These are phyloP conservation scores for Pouteria campechiana DNA, from an alignment of 179 eudicot species.

Conservation along the genomic window DNA sequence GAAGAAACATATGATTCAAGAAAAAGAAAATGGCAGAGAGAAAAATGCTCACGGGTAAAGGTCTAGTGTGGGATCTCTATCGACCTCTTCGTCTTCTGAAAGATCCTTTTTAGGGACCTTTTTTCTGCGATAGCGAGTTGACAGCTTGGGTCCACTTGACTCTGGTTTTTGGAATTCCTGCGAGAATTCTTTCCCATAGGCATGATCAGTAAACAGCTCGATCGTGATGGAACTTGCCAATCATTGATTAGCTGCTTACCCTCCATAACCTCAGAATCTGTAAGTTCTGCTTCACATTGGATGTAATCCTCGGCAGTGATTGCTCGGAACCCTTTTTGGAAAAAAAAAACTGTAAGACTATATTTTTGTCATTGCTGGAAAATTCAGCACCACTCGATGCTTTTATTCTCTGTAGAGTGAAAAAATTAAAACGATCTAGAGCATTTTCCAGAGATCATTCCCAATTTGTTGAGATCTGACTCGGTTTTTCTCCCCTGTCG, in stretches of 20 bases:
- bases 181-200: conserved; percentile 1
- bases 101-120: conserved; percentile 77
- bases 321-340: conserved; percentile 50
- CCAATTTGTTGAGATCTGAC: too few relatives aligned
- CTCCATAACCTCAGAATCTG: conserved; percentile 79
- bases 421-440: too few relatives aligned
- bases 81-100: conserved; percentile 62
- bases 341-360: too few relatives aligned
- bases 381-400: too few relatives aligned
- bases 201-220: not conserved
- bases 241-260: conserved; percentile 25
- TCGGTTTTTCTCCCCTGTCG: too few relatives aligned
- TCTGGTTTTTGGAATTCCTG: conserved; percentile 68
- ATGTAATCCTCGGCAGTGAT: conserved; percentile 82
- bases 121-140: conserved; percentile 90
- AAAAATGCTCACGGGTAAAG: conserved; percentile 59
- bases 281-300: conserved; percentile 88
- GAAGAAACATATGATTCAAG: conserved; percentile 1
- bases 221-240: not conserved
- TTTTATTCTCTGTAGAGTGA: too few relatives aligned
- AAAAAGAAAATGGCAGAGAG: conserved; percentile 1
- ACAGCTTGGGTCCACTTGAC: conserved; percentile 58
- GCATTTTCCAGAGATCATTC: too few relatives aligned
- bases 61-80: conserved; percentile 70
- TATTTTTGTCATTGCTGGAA: too few relatives aligned